Base-by-base conservation (phyloP, 2,329 filamentous ascomycete species). In the Aspergillus quadrilineatus region DNA sequence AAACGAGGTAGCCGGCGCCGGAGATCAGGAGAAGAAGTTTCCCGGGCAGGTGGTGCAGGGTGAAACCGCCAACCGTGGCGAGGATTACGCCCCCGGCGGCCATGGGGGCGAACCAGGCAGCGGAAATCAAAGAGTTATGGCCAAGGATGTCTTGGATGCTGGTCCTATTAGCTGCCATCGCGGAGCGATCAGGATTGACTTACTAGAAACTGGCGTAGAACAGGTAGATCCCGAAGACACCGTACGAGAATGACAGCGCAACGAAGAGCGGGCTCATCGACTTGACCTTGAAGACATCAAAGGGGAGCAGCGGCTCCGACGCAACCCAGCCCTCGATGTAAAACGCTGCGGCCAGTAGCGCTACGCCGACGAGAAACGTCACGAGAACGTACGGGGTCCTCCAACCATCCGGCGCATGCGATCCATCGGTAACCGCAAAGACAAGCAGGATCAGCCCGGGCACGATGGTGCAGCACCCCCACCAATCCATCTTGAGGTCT, bases 191-290 rank as follows among this genome's bases (percentile, higher is more conserved):
- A 15, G 17, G 43, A 22, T 22, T 22, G 22, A 6, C 9, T 2
- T 48, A 58, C 56, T 58, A 58, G 29, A 58, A 58, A 14, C 47
- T 58, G 10, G 52, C 56, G 14, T 58, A 58, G 29, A 58, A 58
- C 1, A 58, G 30, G 4, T 58, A 58, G 4, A 58, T 50, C 14
- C 56, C 56, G 15, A 58, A 58, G 1, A 58, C 47, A 8, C 56
- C 56, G 15, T 55, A 58, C 4, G 47, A 41, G 15, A 58, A 58
- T 3, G 49, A 41, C 6, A 58, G 36, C 4, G 56, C 53, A 2
- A 55, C 26, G 8, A 55, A 48, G 1, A 58, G 47, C 8, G 56
- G 56, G 26, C 41, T 51, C 47, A 58, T 47, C 17, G 49, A 58
- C 17, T 55, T 58, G 12, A 58, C 56, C 41, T 55, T 58, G 47